Base-by-base conservation (phyloP, 768 basidiomycete species). In the Phaffia australis region DNA sequence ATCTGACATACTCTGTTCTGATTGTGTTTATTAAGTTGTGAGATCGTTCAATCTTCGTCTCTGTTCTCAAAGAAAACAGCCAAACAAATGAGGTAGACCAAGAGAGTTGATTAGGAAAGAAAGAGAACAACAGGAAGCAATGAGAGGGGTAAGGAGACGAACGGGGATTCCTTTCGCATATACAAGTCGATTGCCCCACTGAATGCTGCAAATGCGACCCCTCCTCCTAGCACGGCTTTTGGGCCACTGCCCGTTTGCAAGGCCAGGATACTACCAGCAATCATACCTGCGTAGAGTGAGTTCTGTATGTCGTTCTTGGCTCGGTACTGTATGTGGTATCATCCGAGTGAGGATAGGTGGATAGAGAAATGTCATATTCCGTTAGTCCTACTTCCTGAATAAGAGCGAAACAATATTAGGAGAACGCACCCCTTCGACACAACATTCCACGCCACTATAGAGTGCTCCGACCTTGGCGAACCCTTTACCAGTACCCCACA, bases 291-390 rank as follows among this genome's bases (percentile, higher is more conserved):
- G 16, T 85, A 82, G 21, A 90, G 83, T 14, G 90, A 87, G 75
- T 98, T 98, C 64, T 84, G 86, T 71, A 97, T 88, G 75, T 98
- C 94, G 73, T 95, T 93, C 78, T 85, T 91, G 11, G 90, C 93
- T 55, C 94, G 90, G 77, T 95, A 98, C 93, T 95, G 2, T 47
- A 8, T 3, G 21, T 15, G 51, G 23, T n/a, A n/a, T 18, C 50
- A 51, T 42, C 35, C 35, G 35, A 11, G 35, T 42, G 27, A 35
- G 56, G 54, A 59, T 30, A 55, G 23, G 19, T 8, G 14, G 65
- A 35, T 3, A 25, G 2, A 18, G 18, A 52, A 23, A 48, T 50
- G 14, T 29, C 23, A 29, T n/a, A 23, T 61, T 47, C 62, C 46
- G 64, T 18, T 64, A 50, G 48, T 60, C 18, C 29, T n/a, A 48